phyloP scores from a whole-genome alignment of 495 filamentous ascomycete species.

The Pseudomonodictys pantanalensis region DNA sequence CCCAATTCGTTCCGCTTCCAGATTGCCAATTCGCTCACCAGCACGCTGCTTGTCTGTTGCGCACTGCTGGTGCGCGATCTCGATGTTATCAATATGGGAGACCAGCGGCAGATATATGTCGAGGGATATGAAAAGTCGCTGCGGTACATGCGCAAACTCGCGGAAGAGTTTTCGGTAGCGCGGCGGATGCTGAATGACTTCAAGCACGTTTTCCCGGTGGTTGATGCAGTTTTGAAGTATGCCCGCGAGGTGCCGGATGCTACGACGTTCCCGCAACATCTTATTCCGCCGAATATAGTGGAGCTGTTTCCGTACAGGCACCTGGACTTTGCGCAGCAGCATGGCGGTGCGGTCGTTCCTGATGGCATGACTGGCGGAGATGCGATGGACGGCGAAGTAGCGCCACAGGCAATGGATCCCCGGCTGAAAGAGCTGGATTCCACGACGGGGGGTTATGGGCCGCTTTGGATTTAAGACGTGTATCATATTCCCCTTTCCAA shows the following conservation, averaged over 20 bases:
- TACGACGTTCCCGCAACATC: neutral
- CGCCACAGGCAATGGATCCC: neutral
- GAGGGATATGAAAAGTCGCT: constrained; percentile 1
- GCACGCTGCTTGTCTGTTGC: constrained; percentile 7
- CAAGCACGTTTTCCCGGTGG: constrained; percentile 7
- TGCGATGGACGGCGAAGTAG: too few relatives aligned
- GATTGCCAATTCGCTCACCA: constrained; percentile 13
- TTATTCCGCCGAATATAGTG: constrained; percentile 1
- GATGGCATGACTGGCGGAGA: too few relatives aligned
- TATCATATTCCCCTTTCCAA: too few relatives aligned
- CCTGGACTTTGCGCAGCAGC: constrained; percentile 13
- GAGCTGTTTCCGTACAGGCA: constrained; percentile 8
- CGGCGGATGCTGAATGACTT: constrained; percentile 20
- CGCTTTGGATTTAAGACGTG: constrained; percentile 1
- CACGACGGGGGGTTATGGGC: neutral
- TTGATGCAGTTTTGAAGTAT: neutral
- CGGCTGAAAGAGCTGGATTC: neutral
- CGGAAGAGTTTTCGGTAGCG: neutral
- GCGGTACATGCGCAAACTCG: constrained; percentile 5
- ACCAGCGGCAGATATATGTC: neutral
- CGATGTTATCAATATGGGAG: constrained; percentile 5
- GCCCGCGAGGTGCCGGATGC: neutral
- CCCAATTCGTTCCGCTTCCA: constrained; percentile 21
- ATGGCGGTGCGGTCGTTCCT: too few relatives aligned
- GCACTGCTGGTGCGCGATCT: constrained; percentile 14